These are phyloP conservation scores for Salix suchowensis DNA, from an alignment of 345 rosid species.

Conservation along the genomic window DNA sequence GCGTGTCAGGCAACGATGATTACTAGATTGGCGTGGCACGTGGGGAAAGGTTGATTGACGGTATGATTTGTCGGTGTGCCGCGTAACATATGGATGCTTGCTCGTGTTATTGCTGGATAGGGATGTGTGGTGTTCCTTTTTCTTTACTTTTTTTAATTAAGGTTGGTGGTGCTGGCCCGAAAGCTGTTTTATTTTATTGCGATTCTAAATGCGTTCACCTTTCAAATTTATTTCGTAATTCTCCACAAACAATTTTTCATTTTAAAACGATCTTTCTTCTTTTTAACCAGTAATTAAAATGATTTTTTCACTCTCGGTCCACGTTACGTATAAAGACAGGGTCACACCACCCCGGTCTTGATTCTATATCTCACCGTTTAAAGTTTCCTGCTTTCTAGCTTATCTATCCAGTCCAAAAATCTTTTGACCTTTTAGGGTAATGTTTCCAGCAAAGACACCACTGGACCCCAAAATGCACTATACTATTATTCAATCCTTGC, in stretches of 20 bases:
- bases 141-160: neutral
- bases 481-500: neutral
- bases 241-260: neutral
- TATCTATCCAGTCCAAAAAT: constrained; percentile 3
- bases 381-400: neutral
- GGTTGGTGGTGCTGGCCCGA: constrained; percentile 19
- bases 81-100: neutral
- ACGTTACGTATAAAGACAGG: constrained; percentile 10
- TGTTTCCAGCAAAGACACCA: constrained; percentile 1
- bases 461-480: constrained; percentile 6
- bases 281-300: neutral
- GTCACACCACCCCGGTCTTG: neutral
- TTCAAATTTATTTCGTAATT: neutral
- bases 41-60: constrained; percentile 8
- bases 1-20: neutral
- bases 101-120: neutral
- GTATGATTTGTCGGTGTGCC: constrained; percentile 5
- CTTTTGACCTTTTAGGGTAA: neutral
- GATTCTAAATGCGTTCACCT: neutral
- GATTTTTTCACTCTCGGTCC: neutral
- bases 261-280: neutral
- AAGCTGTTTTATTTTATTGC: neutral
- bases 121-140: neutral
- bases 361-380: neutral
- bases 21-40: constrained; percentile 2